Base-by-base conservation (phyloP, 306 rosid genomes). In the Gastrolobium bilobum region DNA sequence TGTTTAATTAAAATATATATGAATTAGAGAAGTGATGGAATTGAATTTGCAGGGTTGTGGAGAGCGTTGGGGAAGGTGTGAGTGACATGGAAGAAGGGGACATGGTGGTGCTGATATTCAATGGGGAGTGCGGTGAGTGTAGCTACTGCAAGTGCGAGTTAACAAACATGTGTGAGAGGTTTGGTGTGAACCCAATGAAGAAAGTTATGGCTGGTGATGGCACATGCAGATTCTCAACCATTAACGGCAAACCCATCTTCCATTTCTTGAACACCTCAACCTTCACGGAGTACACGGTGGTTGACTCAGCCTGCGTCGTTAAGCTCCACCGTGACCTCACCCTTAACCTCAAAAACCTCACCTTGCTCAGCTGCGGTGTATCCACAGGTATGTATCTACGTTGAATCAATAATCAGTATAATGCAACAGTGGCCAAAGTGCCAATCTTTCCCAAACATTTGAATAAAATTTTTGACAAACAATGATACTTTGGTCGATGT, bases 241-340 rank as follows among this genome's bases (percentile, higher is more conserved):
- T 40, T 1, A 63, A 87, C 8, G 93, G 87, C 0, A 71, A 53
- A 5, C 86, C 92, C 7, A 89, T 94, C 0, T 94, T 38, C 78
- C 97, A 92, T 80, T 94, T 94, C n/a, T 71, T 94, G 76, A 94
- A 92, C 81, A 92, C 98, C 2, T 94, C 98, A 0, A 94, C 98
- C 6, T 94, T 94, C 76, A 66, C 82, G 0, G 92, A 94, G 79
- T 92, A 84, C 87, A 88, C 97, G 0, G 98, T 94, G 7, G 62
- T 94, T 0, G 93, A 92, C 8, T 89, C 94, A 0, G 92, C 92
- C 0, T 94, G 98, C 11, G 89, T 89, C 0, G 97, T 87, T 30
- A 87, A 86, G 74, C 75, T 81, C 33, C 15, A 7, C 10, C 58
- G 20, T 6, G 2, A 40, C 2, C 63, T 26, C 3, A 7, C 0